Evolutionary conservation across 768 basidiomycete species (phyloP), one percentile per base, ranked within the genome.

Genomic region (Lentinus brumalis): DNA sequence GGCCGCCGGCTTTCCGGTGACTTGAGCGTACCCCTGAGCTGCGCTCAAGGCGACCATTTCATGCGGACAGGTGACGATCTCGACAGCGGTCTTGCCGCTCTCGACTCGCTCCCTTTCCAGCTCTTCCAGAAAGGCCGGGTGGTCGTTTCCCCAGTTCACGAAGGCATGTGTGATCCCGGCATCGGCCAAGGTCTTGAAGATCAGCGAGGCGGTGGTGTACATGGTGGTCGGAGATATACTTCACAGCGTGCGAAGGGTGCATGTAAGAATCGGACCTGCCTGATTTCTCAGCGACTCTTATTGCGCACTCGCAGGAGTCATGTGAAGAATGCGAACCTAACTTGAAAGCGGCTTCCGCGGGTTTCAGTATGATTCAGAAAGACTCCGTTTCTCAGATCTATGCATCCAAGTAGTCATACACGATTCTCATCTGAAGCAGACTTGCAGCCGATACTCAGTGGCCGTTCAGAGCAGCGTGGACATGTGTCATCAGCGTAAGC

Each of bases 141-240:
- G 89, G 65, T 91, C 89, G 0, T 86, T 88, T 0, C 89, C 89
- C 85, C 89, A 89, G 74, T 90, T 90, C 12, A 85, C 87, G 67
- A 89, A 88, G 15, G 80, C 82, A 68, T 88, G 85, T 0, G 85
- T 87, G 30, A 89, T 83, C 1, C 86, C 86, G 3, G 82, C 83
- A 53, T 82, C 74, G 10, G 72, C 70, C 29, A 89, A 77, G 0
- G 85, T 73, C 46, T 81, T 75, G 12, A 90, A 75, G 66, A 91
- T 84, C 21, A 88, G 71, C 15, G 86, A 84, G 16, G 86, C 86
- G 2, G 84, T 78, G 0, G 87, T 89, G 57, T 80, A 80, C 74
- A 67, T 63, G 12, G 32, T 39, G 39, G 46, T 15, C 11, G n/a
- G 35, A 11, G 3, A 35, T 35, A 35, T 35, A 1, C 11, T 35